phyloP scores from a whole-genome alignment of 75 land plant species.

The Picea sitchensis region DNA sequence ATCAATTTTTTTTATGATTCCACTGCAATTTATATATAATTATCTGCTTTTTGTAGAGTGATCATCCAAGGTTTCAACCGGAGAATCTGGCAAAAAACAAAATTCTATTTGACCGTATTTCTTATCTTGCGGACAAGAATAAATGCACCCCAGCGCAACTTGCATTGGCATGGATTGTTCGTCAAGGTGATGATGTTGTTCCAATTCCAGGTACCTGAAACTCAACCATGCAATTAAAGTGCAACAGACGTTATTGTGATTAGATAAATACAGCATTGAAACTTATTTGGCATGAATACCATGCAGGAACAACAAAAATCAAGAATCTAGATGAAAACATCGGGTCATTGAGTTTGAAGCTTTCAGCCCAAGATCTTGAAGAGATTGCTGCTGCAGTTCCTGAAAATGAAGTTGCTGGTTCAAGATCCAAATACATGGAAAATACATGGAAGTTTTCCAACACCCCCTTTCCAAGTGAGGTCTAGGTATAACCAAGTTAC shows the following conservation, averaged over 20 bases:
- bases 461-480: slow-evolving; percentile 14
- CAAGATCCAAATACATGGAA: slow-evolving; percentile 6
- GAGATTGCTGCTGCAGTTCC: slow-evolving; percentile 42
- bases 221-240: neutral
- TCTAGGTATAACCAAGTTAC: neutral
- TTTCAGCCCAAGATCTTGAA: slow-evolving; percentile 28
- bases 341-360: slow-evolving; percentile 35
- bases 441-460: slow-evolving; percentile 19
- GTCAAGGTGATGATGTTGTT: slow-evolving; percentile 39
- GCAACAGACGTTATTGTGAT: neutral
- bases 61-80: slow-evolving; percentile 25
- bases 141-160: slow-evolving; percentile 33
- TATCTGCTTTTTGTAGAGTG: neutral
- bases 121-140: slow-evolving; percentile 19
- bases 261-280: neutral
- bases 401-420: slow-evolving; percentile 34
- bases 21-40: neutral
- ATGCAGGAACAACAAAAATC: slow-evolving; percentile 48
- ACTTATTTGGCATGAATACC: neutral
- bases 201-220: slow-evolving; percentile 32
- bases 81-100: slow-evolving; percentile 34
- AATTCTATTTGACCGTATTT: slow-evolving; percentile 30
- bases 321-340: slow-evolving; percentile 41
- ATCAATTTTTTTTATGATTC: too few relatives aligned
- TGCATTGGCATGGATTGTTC: slow-evolving; percentile 35